A percentile compares a stretch with the other conserved stretches of the same genome.
Conservation (phyloP, 208 protist genomes). For the Acanthamoeba castellanii region DNA sequence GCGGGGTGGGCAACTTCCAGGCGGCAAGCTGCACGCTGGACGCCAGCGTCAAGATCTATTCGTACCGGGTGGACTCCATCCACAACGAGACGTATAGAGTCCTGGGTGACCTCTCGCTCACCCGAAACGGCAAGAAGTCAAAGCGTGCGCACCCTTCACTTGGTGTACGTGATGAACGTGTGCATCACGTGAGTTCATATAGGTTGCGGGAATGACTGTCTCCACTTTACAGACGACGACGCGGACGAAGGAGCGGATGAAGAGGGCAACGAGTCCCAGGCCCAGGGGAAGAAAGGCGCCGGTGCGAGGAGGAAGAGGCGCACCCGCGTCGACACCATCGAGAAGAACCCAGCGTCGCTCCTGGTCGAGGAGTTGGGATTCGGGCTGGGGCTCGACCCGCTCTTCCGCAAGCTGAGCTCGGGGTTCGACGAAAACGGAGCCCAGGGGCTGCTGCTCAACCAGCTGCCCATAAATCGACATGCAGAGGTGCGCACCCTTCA, state of each 20-base stretch:
- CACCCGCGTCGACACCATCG: not conserved
- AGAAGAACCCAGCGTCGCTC: not conserved
- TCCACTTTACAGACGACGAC: not conserved
- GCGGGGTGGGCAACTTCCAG: slow-evolving; percentile 88
- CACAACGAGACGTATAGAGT: slow-evolving; percentile 90
- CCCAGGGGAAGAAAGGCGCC: not conserved
- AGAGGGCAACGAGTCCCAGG: not conserved
- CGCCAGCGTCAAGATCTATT: slow-evolving; percentile 92
- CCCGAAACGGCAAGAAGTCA: slow-evolving; percentile 19
- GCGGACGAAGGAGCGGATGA: not conserved
- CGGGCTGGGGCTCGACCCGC: slow-evolving; percentile 27
- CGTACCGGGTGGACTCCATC: slow-evolving; percentile 90
- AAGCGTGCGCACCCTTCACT: not conserved
- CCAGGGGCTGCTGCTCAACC: slow-evolving; percentile 48
- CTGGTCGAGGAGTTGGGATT: not conserved
- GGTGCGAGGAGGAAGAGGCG: not conserved
- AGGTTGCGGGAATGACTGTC: not conserved
- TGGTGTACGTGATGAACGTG: not conserved
- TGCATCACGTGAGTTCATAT: not conserved
- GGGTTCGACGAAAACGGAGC: slow-evolving; percentile 23
- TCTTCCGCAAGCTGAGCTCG: slow-evolving; percentile 48
- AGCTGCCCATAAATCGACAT: slow-evolving; percentile 6
- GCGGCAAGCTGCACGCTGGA: slow-evolving; percentile 90
- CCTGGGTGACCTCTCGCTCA: slow-evolving; percentile 81
- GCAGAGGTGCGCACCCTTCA: not conserved